Evolutionary conservation across 2,329 filamentous ascomycete genomes (phyloP).

Genomic region (Phialocephala sp.): DNA sequence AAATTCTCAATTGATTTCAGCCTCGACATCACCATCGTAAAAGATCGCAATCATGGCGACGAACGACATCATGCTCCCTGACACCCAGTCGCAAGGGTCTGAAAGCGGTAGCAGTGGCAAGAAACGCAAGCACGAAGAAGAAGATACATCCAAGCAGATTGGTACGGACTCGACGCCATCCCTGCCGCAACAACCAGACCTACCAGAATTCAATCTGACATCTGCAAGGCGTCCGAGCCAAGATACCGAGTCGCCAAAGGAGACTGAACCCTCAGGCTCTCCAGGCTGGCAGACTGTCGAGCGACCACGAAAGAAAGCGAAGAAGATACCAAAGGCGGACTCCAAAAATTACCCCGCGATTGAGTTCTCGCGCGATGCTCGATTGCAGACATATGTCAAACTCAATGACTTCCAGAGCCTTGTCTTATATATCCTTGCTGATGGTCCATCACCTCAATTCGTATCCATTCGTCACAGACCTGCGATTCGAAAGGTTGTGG

Average conservation of each 20-base stretch:
- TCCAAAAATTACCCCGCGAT: constrained; percentile 65
- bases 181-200: constrained; percentile 37
- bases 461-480: constrained; percentile 66
- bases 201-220: constrained; percentile 44
- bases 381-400: constrained; percentile 66
- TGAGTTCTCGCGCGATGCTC: constrained; percentile 56
- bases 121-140: constrained; percentile 41
- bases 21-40: constrained; percentile 1
- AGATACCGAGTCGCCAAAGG: constrained; percentile 23
- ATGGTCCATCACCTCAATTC: constrained; percentile 69
- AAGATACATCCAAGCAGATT: constrained; percentile 22
- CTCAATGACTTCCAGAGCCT: constrained; percentile 67
- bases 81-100: constrained; percentile 43
- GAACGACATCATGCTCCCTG: background rate
- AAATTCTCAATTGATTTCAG: constrained; percentile 4
- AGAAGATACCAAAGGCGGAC: constrained; percentile 63
- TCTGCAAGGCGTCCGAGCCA: constrained; percentile 31
- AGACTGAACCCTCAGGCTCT: constrained; percentile 19
- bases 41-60: constrained; percentile 18
- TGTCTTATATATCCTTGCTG: constrained; percentile 70
- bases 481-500: constrained; percentile 78
- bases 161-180: constrained; percentile 35
- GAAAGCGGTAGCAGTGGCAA: constrained; percentile 28
- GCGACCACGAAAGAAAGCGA: constrained; percentile 61
- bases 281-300: constrained; percentile 61